These are phyloP conservation scores for Phalaenopsis aphrodite DNA, from an alignment of 106 monocot genomes.

Conservation along the genomic window DNA sequence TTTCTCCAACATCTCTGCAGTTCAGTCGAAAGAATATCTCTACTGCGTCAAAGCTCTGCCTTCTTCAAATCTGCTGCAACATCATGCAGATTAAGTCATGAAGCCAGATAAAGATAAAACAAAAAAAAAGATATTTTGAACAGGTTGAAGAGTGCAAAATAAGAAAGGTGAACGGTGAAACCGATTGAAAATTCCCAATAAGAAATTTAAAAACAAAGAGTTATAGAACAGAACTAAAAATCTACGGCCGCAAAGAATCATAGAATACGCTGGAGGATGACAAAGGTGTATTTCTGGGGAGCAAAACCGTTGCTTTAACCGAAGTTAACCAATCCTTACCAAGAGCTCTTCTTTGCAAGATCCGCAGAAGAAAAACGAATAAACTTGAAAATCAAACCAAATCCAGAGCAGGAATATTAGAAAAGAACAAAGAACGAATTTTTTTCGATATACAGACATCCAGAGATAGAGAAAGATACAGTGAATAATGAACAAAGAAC, in stretches of 20 bases:
- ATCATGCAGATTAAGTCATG: background rate
- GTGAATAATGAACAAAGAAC: background rate
- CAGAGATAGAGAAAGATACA: background rate
- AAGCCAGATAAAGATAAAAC: background rate
- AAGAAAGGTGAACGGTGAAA: background rate
- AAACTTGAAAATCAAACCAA: background rate
- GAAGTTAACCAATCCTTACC: background rate
- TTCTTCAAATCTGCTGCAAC: background rate
- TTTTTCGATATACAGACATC: background rate
- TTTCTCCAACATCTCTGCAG: conserved; percentile 15
- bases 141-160: background rate
- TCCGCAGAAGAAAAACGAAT: background rate
- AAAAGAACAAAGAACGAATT: background rate
- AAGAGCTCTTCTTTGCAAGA: background rate
- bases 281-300: background rate
- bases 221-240: background rate
- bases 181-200: background rate
- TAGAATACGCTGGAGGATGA: background rate
- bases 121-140: background rate
- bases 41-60: background rate
- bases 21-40: background rate
- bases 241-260: conserved; percentile 1
- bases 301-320: background rate
- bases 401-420: background rate
- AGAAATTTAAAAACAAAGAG: background rate